Conservation (phyloP, 306 rosid species). For the Astragalus glycyphyllos region DNA sequence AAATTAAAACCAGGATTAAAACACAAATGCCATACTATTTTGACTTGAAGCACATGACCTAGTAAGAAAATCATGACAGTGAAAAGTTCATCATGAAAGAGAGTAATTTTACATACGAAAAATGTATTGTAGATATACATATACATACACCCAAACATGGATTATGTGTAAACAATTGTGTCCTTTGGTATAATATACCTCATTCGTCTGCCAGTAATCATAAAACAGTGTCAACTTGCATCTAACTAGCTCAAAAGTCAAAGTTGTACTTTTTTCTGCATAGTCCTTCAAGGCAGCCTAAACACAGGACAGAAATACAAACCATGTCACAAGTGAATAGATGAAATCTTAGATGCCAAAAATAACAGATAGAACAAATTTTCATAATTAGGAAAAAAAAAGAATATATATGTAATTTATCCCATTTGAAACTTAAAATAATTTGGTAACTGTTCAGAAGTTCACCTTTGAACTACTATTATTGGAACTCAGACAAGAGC, state of each 20-base stretch:
- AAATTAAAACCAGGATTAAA: constrained; percentile 12
- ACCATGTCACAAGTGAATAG: constrained; percentile 30
- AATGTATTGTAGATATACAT: background rate
- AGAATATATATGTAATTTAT: constrained; percentile 19
- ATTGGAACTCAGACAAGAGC: constrained; percentile 13
- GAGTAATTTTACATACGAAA: constrained; percentile 17
- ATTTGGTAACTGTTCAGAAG: constrained; percentile 4
- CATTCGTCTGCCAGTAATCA: constrained; percentile 91
- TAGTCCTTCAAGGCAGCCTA: constrained; percentile 72
- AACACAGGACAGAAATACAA: constrained; percentile 37
- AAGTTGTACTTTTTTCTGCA: constrained; percentile 45
- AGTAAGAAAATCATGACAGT: background rate
- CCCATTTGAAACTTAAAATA: constrained; percentile 29
- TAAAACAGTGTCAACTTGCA: constrained; percentile 89
- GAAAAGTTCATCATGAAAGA: constrained; percentile 5
- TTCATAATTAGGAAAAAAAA: background rate
- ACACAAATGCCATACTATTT: constrained; percentile 21
- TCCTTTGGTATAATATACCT: constrained; percentile 62
- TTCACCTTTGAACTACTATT: constrained; percentile 32
- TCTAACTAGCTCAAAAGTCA: constrained; percentile 76
- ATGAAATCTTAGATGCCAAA: constrained; percentile 20
- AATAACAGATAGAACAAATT: constrained; percentile 15
- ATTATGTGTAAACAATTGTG: constrained; percentile 19
- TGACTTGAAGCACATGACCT: constrained; percentile 18
- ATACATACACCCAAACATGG: background rate